A percentile compares a stretch with the other conserved stretches of the same genome.
Conservation (phyloP, 2,329 filamentous ascomycete genomes). For the Xylaria sp. region DNA sequence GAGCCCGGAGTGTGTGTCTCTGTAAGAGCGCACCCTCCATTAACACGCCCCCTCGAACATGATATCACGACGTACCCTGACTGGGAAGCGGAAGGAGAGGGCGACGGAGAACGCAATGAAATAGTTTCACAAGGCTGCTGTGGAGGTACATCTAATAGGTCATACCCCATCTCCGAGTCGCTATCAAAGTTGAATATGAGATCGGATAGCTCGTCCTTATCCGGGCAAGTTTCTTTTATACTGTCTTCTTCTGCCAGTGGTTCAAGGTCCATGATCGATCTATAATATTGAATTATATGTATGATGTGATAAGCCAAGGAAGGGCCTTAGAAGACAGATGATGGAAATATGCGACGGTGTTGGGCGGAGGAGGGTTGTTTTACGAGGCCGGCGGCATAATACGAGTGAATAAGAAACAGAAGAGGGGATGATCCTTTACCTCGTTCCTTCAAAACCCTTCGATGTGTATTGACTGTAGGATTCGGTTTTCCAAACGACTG, state of each 20-base stretch:
- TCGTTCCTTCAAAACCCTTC: not conserved
- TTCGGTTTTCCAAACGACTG: not conserved
- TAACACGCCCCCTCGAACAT: not conserved
- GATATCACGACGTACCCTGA: constrained; percentile 15
- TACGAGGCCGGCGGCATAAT: not conserved
- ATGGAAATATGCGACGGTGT: not conserved
- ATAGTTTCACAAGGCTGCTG: not conserved
- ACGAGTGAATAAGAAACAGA: not conserved
- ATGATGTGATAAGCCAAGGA: not conserved
- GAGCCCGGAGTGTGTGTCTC: not conserved
- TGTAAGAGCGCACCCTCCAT: not conserved
- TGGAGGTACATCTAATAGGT: not conserved
- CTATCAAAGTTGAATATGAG: constrained; percentile 16
- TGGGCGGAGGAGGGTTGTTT: too few species aligned
- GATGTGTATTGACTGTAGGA: not conserved
- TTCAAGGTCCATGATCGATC: not conserved
- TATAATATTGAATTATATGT: not conserved
- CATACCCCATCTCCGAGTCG: not conserved
- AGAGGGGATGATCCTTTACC: too few species aligned
- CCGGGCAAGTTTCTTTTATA: not conserved
- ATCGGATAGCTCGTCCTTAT: constrained; percentile 1
- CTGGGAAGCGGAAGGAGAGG: not conserved
- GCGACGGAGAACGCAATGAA: constrained; percentile 1
- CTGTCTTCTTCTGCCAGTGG: not conserved
- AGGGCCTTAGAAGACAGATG: not conserved